Evolutionary conservation across 345 rosid species (phyloP).

Genomic region (Arabidopsis arenosa): DNA sequence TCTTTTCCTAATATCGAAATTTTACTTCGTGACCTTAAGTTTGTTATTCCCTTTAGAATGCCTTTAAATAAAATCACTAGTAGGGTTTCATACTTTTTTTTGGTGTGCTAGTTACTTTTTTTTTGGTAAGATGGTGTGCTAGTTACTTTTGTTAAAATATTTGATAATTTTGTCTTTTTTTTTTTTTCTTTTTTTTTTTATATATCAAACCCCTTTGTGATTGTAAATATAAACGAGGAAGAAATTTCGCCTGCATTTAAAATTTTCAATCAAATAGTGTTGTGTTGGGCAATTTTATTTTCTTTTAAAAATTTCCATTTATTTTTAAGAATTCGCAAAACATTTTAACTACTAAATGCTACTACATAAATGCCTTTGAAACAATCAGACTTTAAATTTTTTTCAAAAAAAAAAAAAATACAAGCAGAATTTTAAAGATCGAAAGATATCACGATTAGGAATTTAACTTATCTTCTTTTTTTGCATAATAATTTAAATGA

Average conservation of each 20-base stretch:
- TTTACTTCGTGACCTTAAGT: neutral
- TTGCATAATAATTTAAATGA: constrained; percentile 7
- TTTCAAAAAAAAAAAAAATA: too few relatives aligned
- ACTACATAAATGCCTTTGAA: neutral
- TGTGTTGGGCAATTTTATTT: neutral
- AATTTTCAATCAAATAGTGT: neutral
- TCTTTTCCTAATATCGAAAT: neutral
- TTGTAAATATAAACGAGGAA: neutral
- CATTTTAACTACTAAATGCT: neutral
- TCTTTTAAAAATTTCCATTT: neutral
- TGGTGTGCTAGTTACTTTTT: neutral
- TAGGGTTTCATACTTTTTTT: neutral
- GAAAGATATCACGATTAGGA: neutral
- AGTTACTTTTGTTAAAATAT: neutral
- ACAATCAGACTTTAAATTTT: neutral
- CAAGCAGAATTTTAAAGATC: too few relatives aligned
- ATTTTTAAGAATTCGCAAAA: neutral
- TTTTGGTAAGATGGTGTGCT: too few relatives aligned
- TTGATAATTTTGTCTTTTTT: neutral
- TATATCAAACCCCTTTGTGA: neutral
- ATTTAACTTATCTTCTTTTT: neutral
- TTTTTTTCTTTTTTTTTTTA: too few relatives aligned
- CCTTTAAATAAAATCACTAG: neutral
- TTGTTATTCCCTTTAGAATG: neutral
- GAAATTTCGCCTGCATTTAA: neutral